Conservation (phyloP, 2,329 filamentous ascomycete species). For the Daldinia sp. region DNA sequence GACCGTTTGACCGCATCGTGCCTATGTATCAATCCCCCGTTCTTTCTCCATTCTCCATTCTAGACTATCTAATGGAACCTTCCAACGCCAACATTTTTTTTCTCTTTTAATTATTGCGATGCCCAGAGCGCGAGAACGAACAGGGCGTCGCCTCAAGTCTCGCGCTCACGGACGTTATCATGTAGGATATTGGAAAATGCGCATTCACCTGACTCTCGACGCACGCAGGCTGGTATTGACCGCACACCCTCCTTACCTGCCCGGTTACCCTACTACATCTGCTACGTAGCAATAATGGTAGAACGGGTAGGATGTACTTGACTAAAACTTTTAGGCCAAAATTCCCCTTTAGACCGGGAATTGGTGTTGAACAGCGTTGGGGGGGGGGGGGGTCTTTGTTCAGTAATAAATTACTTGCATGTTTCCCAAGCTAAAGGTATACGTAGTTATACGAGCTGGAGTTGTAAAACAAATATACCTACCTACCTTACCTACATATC, state of each 20-base stretch:
- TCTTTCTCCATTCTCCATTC: slow-evolving; percentile 18
- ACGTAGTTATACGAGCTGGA: neutral
- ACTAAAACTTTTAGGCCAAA: slow-evolving; percentile 9
- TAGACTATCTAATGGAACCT: slow-evolving; percentile 29
- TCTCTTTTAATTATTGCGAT: slow-evolving; percentile 5
- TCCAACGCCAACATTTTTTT: neutral
- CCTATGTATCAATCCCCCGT: neutral
- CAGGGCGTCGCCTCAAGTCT: neutral
- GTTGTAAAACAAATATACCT: neutral
- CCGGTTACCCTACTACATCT: slow-evolving; percentile 5
- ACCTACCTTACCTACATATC: no score
- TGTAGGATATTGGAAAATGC: neutral
- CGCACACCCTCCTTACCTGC: slow-evolving; percentile 26
- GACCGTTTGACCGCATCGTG: slow-evolving; percentile 36
- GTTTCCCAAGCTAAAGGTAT: slow-evolving; percentile 1
- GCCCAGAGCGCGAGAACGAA: slow-evolving; percentile 12
- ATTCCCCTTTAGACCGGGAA: slow-evolving; percentile 31
- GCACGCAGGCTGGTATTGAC: slow-evolving; percentile 31
- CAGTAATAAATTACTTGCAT: no score
- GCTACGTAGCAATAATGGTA: slow-evolving; percentile 20
- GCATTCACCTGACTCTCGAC: slow-evolving; percentile 34
- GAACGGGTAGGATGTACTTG: slow-evolving; percentile 19
- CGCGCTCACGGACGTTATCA: slow-evolving; percentile 5
- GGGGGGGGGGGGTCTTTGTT: no score
- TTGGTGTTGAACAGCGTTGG: slow-evolving; percentile 8